phyloP scores from a whole-genome alignment of 768 basidiomycete species.

The Infundibulicybe gibba region DNA sequence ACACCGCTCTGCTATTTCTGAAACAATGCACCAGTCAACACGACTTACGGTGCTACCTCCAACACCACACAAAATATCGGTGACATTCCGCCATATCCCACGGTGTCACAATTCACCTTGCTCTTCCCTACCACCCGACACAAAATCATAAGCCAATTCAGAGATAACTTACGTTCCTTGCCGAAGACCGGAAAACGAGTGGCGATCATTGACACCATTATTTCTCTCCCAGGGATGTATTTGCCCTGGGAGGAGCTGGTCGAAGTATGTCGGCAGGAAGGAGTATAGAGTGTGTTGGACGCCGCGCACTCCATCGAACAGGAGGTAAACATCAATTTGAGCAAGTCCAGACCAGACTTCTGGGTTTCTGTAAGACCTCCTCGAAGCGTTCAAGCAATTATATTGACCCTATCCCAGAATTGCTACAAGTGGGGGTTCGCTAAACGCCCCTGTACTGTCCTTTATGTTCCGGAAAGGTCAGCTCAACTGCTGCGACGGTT shows the following conservation, averaged over 20 bases:
- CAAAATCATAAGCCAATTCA: constrained; percentile 50
- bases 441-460: constrained; percentile 53
- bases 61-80: constrained; percentile 45
- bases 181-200: constrained; percentile 40
- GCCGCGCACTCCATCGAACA: constrained; percentile 80
- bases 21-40: constrained; percentile 6
- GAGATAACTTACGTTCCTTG: constrained; percentile 22
- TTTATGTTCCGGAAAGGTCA: constrained; percentile 31
- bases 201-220: constrained; percentile 62
- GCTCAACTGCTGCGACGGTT: background rate
- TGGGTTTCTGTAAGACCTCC: constrained; percentile 58
- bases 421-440: constrained; percentile 73
- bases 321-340: constrained; percentile 57
- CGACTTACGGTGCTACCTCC: constrained; percentile 46
- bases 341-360: constrained; percentile 58
- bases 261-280: constrained; percentile 57
- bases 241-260: constrained; percentile 76
- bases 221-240: constrained; percentile 52
- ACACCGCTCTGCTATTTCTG: too few relatives aligned
- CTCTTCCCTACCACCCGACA: constrained; percentile 48
- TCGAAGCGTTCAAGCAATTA: background rate
- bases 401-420: constrained; percentile 35
- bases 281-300: constrained; percentile 63
- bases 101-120: constrained; percentile 38
- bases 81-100: constrained; percentile 50